These are phyloP conservation scores for Yamadazyma blattariae DNA, from an alignment of 1,139 yeast genomes.

Conservation along the genomic window DNA sequence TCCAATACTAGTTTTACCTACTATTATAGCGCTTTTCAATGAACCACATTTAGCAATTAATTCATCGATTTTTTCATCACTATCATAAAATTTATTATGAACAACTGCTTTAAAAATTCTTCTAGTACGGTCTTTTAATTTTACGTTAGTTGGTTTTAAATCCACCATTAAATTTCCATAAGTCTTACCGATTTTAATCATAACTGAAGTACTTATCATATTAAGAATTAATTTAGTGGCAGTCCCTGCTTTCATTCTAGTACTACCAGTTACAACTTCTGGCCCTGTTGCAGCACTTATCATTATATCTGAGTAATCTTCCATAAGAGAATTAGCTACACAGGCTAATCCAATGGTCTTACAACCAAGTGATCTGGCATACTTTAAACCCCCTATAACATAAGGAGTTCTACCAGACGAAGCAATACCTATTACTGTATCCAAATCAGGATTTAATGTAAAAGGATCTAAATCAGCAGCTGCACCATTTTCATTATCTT, in stretches of 20 bases:
- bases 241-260: conserved; percentile 10
- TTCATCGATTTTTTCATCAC: conserved; percentile 3
- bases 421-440: conserved; percentile 9
- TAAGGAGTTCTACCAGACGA: conserved; percentile 11
- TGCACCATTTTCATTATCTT: conserved; percentile 14
- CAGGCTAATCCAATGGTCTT: conserved; percentile 9
- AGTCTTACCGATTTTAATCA: conserved; percentile 10
- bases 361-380: conserved; percentile 6
- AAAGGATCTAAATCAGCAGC: conserved; percentile 6
- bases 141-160: conserved; percentile 8
- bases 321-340: conserved; percentile 6
- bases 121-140: conserved; percentile 7
- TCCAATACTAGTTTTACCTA: conserved; percentile 6
- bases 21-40: conserved; percentile 6
- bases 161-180: conserved; percentile 11
- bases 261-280: conserved; percentile 9
- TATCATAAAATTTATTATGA: neutral
- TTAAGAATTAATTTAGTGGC: conserved; percentile 9
- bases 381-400: conserved; percentile 9
- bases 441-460: conserved; percentile 6
- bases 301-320: conserved; percentile 6
- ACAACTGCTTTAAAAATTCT: conserved; percentile 7
- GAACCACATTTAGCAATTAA: conserved; percentile 3
- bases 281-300: conserved; percentile 9
- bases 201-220: conserved; percentile 9